Conservation (phyloP, 805 yeast species). For the Millerago galiae region DNA sequence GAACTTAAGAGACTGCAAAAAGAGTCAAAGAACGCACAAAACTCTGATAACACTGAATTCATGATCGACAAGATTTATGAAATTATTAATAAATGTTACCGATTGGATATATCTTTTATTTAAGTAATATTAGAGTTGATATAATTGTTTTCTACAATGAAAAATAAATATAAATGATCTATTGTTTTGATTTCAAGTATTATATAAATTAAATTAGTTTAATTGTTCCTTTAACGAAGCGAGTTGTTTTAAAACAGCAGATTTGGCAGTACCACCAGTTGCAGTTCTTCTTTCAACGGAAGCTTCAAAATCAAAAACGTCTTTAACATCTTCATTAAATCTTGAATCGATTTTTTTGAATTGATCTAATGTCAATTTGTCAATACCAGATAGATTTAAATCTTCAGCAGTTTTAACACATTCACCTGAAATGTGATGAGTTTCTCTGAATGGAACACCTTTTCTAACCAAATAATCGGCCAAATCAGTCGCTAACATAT, state of each 20-base stretch:
- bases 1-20: too few species aligned
- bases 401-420: slow-evolving; percentile 92
- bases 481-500: slow-evolving; percentile 97
- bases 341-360: slow-evolving; percentile 74
- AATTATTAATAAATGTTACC: too few species aligned
- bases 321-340: slow-evolving; percentile 73
- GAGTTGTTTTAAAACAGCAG: slow-evolving; percentile 80
- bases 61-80: too few species aligned
- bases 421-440: slow-evolving; percentile 97
- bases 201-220: slow-evolving; percentile 4
- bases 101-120: too few species aligned
- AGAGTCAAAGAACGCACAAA: too few species aligned
- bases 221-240: slow-evolving; percentile 26
- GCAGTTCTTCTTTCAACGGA: slow-evolving; percentile 97
- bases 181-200: too few species aligned
- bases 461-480: slow-evolving; percentile 96
- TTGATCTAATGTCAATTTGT: slow-evolving; percentile 70
- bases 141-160: too few species aligned
- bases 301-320: slow-evolving; percentile 85
- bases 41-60: too few species aligned
- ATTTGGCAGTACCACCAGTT: slow-evolving; percentile 93
- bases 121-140: too few species aligned
- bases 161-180: too few species aligned
- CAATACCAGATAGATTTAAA: slow-evolving; percentile 72
- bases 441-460: slow-evolving; percentile 98